Base-by-base conservation (phyloP, 139 green algal genomes). In the Closterium sp. region DNA sequence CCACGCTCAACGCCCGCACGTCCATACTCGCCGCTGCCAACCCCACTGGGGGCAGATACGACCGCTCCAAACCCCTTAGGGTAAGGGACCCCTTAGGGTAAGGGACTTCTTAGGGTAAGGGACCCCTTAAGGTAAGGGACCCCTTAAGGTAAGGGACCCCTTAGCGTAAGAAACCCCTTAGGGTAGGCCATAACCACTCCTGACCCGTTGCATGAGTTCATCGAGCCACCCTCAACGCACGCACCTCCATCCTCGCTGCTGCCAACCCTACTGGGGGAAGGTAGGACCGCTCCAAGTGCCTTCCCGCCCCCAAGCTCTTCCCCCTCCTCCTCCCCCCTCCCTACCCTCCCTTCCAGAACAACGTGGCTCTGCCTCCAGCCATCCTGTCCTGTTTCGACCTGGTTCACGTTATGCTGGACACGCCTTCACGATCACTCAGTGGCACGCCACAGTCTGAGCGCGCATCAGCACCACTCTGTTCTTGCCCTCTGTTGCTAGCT, bases 381-480 rank as follows among this genome's bases (percentile, higher is more conserved):
- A 99, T 99, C 91, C 93, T 99, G 87, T 99, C 97, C 0, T 96
- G 98, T 34, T 99, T 99, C 92, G 98, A 99, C 95, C 95, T 99
- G n/a, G n/a, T n/a, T 2, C 94, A 95, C 43, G 92, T 95, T 0
- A 95, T 95, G 92, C n/a, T 94, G 1, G 94, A 95, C 84, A 90
- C 94, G 64, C 64, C 89, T 83, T 10, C 4, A 66, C 38, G 90
- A 95, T 84, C 69, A 66, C 38, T 66, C 38, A 4, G 36, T 55
- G 36, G 36, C 36, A 4, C 36, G 36, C 36, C 36, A 55, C 36
- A 55, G 4, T 55, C 36, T 55, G 33, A 87, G 7, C 3, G 33
- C 21, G 84, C 38, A 10, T 16, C 38, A 23, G 38, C 38, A 66
- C 38, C 38, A 66, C 76, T n/a, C 25, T 66, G 38, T 12, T 12